Conservation (phyloP, 495 filamentous ascomycete species). For the Xylaria cubensis region DNA sequence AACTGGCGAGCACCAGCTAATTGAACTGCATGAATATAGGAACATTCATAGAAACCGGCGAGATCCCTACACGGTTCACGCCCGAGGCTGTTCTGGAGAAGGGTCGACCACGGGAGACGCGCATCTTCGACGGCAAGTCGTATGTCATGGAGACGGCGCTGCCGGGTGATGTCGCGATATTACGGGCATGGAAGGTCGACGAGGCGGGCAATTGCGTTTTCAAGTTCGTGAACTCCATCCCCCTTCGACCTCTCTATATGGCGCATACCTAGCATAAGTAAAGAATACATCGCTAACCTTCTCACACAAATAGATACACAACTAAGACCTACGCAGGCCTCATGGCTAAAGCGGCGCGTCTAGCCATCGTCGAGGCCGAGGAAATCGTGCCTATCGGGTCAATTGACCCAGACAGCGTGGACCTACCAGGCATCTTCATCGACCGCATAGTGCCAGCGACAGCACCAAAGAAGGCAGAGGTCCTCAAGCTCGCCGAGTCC, state of each 20-base stretch:
- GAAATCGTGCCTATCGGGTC: constrained; percentile 67
- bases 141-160: constrained; percentile 71
- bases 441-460: constrained; percentile 67
- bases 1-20: neutral
- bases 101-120: constrained; percentile 61
- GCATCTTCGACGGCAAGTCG: constrained; percentile 63
- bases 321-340: constrained; percentile 64
- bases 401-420: constrained; percentile 63
- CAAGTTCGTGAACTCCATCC: constrained; percentile 43
- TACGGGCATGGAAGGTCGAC: constrained; percentile 70
- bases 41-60: constrained; percentile 66
- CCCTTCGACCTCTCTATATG: neutral
- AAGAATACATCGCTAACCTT: neutral
- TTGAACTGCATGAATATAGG: constrained; percentile 35
- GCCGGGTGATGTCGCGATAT: constrained; percentile 66
- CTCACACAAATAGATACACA: constrained; percentile 54
- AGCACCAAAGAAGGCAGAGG: constrained; percentile 61
- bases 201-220: constrained; percentile 69
- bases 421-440: constrained; percentile 69
- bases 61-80: constrained; percentile 63
- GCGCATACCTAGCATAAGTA: too few relatives aligned
- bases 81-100: constrained; percentile 60
- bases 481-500: constrained; percentile 49
- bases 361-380: constrained; percentile 73
- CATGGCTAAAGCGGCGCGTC: constrained; percentile 67